Conservation (phyloP, 2,329 filamentous ascomycete genomes). For the Hymenoscyphus fructigenus region DNA sequence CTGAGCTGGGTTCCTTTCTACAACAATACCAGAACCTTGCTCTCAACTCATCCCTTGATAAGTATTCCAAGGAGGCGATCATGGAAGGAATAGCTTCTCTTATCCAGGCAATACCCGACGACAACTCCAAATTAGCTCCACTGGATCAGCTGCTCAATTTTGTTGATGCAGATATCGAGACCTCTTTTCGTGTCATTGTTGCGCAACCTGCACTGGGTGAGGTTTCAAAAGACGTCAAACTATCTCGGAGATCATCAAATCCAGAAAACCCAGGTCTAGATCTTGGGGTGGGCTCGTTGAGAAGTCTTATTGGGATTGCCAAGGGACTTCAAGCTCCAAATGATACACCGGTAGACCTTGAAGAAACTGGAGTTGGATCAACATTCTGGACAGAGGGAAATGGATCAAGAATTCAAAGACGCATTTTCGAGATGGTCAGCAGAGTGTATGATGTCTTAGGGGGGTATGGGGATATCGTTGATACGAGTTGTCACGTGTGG, state of each 20-base stretch:
- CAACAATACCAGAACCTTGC: conserved; percentile 68
- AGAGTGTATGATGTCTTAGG: conserved; percentile 54
- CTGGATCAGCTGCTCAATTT: conserved; percentile 60
- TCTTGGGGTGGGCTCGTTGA: conserved; percentile 49
- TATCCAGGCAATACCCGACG: conserved; percentile 66
- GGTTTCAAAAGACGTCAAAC: neutral
- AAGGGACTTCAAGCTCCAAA: conserved; percentile 69
- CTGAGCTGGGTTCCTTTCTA: conserved; percentile 67
- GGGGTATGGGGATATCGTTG: conserved; percentile 64
- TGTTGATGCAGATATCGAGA: conserved; percentile 61
- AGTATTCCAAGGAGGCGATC: conserved; percentile 69
- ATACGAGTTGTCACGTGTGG: conserved; percentile 69
- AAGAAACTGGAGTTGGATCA: conserved; percentile 51
- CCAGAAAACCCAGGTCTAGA: conserved; percentile 34
- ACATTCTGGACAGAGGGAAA: conserved; percentile 50
- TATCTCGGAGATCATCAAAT: neutral
- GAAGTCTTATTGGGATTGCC: conserved; percentile 68
- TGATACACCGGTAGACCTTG: conserved; percentile 67
- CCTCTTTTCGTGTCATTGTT: conserved; percentile 32
- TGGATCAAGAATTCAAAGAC: conserved; percentile 50
- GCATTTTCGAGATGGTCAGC: conserved; percentile 51
- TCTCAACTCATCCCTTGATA: conserved; percentile 60
- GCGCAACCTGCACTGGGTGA: conserved; percentile 30
- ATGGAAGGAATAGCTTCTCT: conserved; percentile 73
- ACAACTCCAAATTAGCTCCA: conserved; percentile 52